Evolutionary conservation across 192 early-diverging fungal species (phyloP), one percentile per base, ranked within the genome.

Genomic region (Chytriomyces sp.): DNA sequence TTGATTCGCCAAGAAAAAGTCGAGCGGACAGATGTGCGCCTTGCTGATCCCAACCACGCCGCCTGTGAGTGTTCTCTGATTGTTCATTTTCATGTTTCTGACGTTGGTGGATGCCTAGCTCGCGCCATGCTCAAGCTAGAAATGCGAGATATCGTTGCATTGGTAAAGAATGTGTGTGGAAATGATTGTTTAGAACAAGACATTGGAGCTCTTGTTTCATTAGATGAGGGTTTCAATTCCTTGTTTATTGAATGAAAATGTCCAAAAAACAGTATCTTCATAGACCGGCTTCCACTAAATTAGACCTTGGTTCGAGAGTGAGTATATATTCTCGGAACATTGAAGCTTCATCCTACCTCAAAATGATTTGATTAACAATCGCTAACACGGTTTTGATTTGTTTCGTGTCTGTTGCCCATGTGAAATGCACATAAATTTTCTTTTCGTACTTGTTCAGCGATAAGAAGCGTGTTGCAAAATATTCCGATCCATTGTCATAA

Each of bases 331-430:
- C 17, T 0, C 22, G 34, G 25, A 61, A 8, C 30, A 49, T 8
- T n/a, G 3, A 22, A 19, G 25, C 7, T 31, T 14, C 8, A 7
- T n/a, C 71, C 22, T 39, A 75, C 74, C 65, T n/a, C 40, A 87
- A 52, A 58, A 87, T 82, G 60, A 83, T 84, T 40, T 73, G 79
- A 66, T 80, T 84, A 12, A 83, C 84, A 36, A 84, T 83, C 52
- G 77, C 79, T 63, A 88, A 73, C 33, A 86, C 84, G 44, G 80
- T 82, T 65, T 77, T 74, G 58, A 88, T 80, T 64, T 88, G 83
- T 34, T 64, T 80, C 10, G 87, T 88, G 73, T 88, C 87, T 26
- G 87, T 88, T 3, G 87, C 87, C 63, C 83, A 88, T 26, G 87
- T 88, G 57, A 83, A 85, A 73, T 88, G 87, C 41, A 82, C 77